These are phyloP conservation scores for Crotalaria pallida DNA, from an alignment of 306 rosid species.

Conservation along the genomic window DNA sequence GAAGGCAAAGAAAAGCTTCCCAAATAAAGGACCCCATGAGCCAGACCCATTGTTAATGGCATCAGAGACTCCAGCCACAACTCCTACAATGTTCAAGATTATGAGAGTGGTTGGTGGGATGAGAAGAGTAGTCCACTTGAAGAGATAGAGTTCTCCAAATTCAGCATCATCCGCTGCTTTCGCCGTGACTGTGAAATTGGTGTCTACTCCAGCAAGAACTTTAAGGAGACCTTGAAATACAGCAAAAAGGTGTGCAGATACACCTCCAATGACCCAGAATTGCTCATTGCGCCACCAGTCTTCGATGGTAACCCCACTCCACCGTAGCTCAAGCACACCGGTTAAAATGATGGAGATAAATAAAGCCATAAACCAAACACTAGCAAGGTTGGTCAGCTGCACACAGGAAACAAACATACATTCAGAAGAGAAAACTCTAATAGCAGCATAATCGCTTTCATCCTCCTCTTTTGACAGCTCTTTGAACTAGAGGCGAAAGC, in stretches of 20 bases:
- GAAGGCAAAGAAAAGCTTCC: conserved; percentile 45
- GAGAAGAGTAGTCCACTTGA: conserved; percentile 50
- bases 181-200: conserved; percentile 44
- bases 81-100: conserved; percentile 46
- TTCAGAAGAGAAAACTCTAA: background rate
- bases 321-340: conserved; percentile 39
- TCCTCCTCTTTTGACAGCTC: background rate
- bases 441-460: background rate
- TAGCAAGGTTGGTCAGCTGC: conserved; percentile 41
- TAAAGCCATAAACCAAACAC: conserved; percentile 44
- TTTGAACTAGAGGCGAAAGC: background rate
- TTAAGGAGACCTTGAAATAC: conserved; percentile 50
- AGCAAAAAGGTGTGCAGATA: conserved; percentile 48
- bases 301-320: conserved; percentile 38
- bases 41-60: conserved; percentile 48
- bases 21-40: conserved; percentile 51
- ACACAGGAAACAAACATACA: background rate
- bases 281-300: conserved; percentile 43
- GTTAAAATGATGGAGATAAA: conserved; percentile 43
- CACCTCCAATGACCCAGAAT: conserved; percentile 49
- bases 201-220: conserved; percentile 49
- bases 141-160: conserved; percentile 43
- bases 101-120: conserved; percentile 53
- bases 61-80: conserved; percentile 48
- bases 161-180: conserved; percentile 42